These are phyloP conservation scores for Trichoderma reesei DNA, from an alignment of 495 filamentous ascomycete species.

Conservation along the genomic window DNA sequence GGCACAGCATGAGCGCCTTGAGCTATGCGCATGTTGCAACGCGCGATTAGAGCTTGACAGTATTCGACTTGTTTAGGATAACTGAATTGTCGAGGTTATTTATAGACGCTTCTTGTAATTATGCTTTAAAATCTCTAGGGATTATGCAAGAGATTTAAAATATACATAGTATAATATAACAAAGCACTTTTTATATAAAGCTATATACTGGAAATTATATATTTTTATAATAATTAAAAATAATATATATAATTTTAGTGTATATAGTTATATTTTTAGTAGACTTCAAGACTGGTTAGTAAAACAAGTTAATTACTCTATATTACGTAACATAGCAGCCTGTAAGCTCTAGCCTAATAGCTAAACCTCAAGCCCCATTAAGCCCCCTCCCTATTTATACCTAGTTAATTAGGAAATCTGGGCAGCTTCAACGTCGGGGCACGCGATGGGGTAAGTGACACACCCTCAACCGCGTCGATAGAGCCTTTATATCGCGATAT, in stretches of 20 bases:
- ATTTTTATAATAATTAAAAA: not conserved
- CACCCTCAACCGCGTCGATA: not conserved
- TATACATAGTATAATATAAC: not conserved
- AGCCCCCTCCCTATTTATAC: not conserved
- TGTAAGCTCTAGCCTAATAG: not conserved
- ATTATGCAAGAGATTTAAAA: not conserved
- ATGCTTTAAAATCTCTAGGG: no score
- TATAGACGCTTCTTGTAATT: no score
- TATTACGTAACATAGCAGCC: not conserved
- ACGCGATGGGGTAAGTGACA: constrained; percentile 6
- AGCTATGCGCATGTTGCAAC: no score
- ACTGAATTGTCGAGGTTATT: no score
- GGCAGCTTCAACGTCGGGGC: not conserved
- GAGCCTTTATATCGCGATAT: not conserved
- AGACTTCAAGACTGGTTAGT: not conserved
- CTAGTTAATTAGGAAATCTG: not conserved
- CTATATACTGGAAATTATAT: not conserved
- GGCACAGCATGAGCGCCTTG: no score
- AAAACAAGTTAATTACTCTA: constrained; percentile 7
- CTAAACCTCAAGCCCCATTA: not conserved
- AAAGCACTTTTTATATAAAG: not conserved
- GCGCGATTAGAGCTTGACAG: no score
- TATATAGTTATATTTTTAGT: not conserved
- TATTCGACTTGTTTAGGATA: no score
- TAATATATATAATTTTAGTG: not conserved